phyloP scores from a whole-genome alignment of 768 basidiomycete species.

The Suillus variegatus region DNA sequence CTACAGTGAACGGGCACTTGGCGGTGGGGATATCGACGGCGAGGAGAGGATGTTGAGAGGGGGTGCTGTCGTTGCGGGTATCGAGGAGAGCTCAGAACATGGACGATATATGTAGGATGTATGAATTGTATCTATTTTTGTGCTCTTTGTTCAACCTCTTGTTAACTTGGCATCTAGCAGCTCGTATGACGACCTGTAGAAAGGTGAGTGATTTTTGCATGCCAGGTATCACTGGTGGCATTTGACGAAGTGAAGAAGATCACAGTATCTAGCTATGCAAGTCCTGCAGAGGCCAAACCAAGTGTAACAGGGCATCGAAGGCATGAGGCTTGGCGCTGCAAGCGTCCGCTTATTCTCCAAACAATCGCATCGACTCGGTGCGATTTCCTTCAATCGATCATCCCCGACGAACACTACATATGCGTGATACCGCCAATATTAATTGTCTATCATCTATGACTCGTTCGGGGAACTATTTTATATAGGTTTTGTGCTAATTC shows the following conservation, averaged over 20 bases:
- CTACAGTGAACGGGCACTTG: conserved; percentile 24
- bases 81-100: background rate
- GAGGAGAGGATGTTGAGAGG: conserved; percentile 10
- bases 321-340: background rate
- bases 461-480: no score
- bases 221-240: background rate
- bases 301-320: background rate
- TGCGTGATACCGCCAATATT: background rate
- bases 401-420: background rate
- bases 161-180: background rate
- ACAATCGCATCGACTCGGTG: background rate
- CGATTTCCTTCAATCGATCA: background rate
- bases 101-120: background rate
- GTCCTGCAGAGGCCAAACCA: background rate
- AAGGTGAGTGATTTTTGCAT: background rate
- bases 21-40: background rate
- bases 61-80: background rate
- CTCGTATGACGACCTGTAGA: background rate
- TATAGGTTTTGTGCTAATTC: no score
- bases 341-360: background rate
- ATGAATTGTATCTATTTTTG: background rate
- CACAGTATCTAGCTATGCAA: background rate
- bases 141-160: background rate
- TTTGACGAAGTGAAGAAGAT: background rate
- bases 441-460: background rate